Evolutionary conservation across 345 rosid species (phyloP).

Genomic region (Theobroma cacao): DNA sequence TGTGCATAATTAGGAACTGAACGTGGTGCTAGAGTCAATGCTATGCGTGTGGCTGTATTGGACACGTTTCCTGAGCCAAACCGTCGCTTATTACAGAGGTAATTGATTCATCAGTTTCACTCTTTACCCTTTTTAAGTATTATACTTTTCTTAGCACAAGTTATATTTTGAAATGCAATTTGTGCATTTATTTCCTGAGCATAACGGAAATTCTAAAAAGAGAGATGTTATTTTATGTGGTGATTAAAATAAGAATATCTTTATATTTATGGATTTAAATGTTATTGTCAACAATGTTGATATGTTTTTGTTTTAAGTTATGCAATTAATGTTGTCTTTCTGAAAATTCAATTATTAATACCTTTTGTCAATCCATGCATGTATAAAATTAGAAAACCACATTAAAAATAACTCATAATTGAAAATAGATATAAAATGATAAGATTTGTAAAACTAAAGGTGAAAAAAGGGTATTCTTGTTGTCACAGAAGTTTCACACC

Average conservation of each 20-base stretch:
- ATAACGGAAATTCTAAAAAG: not conserved
- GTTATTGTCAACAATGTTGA: not conserved
- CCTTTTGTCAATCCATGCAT: not conserved
- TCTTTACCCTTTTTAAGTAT: slow-evolving; percentile 1
- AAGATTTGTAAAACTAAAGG: not conserved
- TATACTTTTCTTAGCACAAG: not conserved
- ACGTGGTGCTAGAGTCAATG: slow-evolving; percentile 62
- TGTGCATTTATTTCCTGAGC: not conserved
- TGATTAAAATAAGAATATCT: not conserved
- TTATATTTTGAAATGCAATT: not conserved
- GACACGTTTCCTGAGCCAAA: slow-evolving; percentile 99
- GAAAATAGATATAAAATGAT: not conserved
- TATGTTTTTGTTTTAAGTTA: not conserved
- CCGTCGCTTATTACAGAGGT: slow-evolving; percentile 94
- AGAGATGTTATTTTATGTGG: not conserved
- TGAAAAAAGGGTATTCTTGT: not conserved
- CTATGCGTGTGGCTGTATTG: slow-evolving; percentile 82
- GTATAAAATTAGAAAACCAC: slow-evolving; percentile 2
- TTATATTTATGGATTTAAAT: not conserved
- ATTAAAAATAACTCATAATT: not conserved
- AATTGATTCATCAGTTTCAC: slow-evolving; percentile 10
- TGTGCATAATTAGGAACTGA: slow-evolving; percentile 56
- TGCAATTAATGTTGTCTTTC: not conserved
- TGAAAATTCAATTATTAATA: not conserved
- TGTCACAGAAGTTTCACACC: not conserved